Evolutionary conservation across 2,329 filamentous ascomycete species (phyloP).

Genomic region (Colletotrichum karsti): DNA sequence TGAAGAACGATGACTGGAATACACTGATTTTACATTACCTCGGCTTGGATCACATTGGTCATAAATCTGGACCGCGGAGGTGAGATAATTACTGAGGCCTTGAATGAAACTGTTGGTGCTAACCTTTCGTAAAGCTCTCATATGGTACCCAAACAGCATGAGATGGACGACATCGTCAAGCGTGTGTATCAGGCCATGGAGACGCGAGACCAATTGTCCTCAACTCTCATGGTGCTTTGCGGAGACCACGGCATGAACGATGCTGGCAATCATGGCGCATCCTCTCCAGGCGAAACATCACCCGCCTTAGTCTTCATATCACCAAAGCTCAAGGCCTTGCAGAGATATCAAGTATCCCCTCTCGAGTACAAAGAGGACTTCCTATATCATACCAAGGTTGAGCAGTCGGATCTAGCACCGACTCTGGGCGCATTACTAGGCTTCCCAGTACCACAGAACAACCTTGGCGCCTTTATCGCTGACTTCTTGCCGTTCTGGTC

Average conservation of each 20-base stretch:
- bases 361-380: slow-evolving; percentile 73
- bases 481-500: slow-evolving; percentile 84
- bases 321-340: slow-evolving; percentile 75
- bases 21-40: slow-evolving; percentile 95
- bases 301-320: slow-evolving; percentile 92
- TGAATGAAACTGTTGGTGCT: neutral
- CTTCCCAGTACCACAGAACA: slow-evolving; percentile 89
- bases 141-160: slow-evolving; percentile 91
- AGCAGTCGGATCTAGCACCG: slow-evolving; percentile 93
- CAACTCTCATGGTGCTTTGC: slow-evolving; percentile 84
- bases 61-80: slow-evolving; percentile 91
- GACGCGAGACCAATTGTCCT: slow-evolving; percentile 73
- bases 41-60: slow-evolving; percentile 95
- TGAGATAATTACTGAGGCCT: slow-evolving; percentile 40
- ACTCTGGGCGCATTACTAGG: slow-evolving; percentile 88
- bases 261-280: slow-evolving; percentile 95
- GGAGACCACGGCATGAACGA: slow-evolving; percentile 99
- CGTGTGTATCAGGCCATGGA: slow-evolving; percentile 81
- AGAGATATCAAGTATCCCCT: slow-evolving; percentile 57
- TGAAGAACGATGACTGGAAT: slow-evolving; percentile 85
- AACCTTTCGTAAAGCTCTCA: slow-evolving; percentile 66
- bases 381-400: slow-evolving; percentile 83
- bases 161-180: slow-evolving; percentile 89
- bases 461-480: slow-evolving; percentile 84
- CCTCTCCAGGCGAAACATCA: slow-evolving; percentile 92